phyloP scores from a whole-genome alignment of 495 filamentous ascomycete species.

The Xylaria scruposa region DNA sequence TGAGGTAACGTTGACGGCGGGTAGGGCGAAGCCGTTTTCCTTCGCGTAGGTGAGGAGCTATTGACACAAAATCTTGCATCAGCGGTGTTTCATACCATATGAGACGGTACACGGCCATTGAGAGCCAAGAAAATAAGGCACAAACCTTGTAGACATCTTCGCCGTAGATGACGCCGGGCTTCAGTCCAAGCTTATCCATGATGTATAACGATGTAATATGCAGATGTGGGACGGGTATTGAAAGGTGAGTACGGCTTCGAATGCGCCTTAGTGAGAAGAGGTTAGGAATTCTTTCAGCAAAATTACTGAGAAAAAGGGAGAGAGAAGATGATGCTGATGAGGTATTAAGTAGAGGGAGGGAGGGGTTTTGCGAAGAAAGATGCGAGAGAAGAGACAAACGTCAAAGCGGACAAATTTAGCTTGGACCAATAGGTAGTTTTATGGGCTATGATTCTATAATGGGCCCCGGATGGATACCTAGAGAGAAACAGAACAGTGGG shows the following conservation, averaged over 20 bases:
- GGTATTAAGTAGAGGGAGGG: conserved; percentile 21
- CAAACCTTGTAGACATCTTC: conserved; percentile 71
- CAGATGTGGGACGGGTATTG: neutral
- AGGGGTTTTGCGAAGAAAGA: conserved; percentile 7
- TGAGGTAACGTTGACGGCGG: conserved; percentile 93
- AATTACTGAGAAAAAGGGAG: neutral
- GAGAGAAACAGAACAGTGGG: neutral
- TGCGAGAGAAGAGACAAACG: neutral
- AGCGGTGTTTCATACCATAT: neutral
- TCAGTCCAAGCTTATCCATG: conserved; percentile 65
- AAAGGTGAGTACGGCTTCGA: neutral
- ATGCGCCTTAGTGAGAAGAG: neutral
- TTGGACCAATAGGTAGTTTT: neutral
- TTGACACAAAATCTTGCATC: neutral
- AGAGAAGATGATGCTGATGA: conserved; percentile 18
- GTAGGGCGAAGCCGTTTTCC: conserved; percentile 86
- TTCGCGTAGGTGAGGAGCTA: conserved; percentile 86
- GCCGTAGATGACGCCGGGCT: conserved; percentile 85
- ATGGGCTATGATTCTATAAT: conserved; percentile 5
- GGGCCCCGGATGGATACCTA: neutral
- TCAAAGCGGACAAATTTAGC: conserved; percentile 9
- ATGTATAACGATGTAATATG: neutral
- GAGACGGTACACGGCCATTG: neutral
- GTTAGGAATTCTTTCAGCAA: neutral
- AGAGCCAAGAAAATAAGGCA: conserved; percentile 31